Evolutionary conservation across 169 alveolate genomes (phyloP), one percentile per base, ranked within the genome.

Genomic region (Plasmodium berghei): DNA sequence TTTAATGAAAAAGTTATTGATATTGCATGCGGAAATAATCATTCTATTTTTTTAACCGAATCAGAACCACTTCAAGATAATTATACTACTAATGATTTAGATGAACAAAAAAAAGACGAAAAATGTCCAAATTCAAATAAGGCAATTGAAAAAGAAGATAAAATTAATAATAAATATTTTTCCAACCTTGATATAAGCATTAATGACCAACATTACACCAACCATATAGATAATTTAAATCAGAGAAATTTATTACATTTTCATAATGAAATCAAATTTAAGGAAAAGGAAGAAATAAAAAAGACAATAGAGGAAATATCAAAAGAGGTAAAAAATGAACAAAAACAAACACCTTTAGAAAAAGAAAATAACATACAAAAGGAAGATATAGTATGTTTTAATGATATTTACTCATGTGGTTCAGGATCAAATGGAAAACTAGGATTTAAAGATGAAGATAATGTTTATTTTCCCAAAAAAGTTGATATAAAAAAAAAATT

Each of bases 31-130:
- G 91, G 91, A 26, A 56, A 85, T 9, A 52, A 85, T 6, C 86
- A 85, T 54, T 85, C 85, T 52, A 16, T 85, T 56, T 85, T 85
- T 85, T 85, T 85, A 69, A 85, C 86, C 16, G 87, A 85, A 69
- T 56, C 48, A n/a, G 86, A 69, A 54, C 28, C 16, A 5, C 20
- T 18, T 22, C 45, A 42, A 5, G 55, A 3, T 40, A 56, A 24
- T 5, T 22, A 26, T 9, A 24, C 24, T 8, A 45, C 26, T 18
- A 42, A 54, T 61, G 58, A 48, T 61, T 6, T 14, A 24, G 12
- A 62, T 55, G 55, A n/a, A 34, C 63, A 75, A 14, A 70, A 63
- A 58, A 26, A 14, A 61, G 62, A 46, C 20, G 5, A 70, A 5
- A 26, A n/a, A n/a, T 26, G 62, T 20, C 1, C 16, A 52, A 20